Evolutionary conservation across 257 asterid genomes (phyloP), one percentile per base, ranked within the genome.

Genomic region (Handroanthus guayacan): DNA sequence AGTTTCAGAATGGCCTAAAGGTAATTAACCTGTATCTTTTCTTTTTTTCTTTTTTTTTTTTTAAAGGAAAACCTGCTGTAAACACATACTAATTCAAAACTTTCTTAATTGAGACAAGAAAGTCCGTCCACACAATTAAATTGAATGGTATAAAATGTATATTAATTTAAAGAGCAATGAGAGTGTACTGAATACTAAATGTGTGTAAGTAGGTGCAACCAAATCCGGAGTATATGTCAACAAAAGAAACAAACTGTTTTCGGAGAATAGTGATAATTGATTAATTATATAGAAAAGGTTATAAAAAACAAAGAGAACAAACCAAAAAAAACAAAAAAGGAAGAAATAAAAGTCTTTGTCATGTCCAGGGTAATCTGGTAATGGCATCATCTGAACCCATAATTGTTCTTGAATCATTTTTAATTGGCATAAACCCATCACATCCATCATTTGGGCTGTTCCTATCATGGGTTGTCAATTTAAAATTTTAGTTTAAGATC

Each of bases 291-390:
- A 34, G 41, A 39, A 60, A 47, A 3, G 25, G n/a, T n/a, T 3
- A 25, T 6, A 2, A 3, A 41, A 13, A 38, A 17, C 62, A 62
- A 62, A 39, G 16, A 17, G 50, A 1, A 61, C 51, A 50, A 1
- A 44, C 34, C 61, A 50, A 60, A 60, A 17, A 6, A 2, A n/a
- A 51, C 16, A 16, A 1, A 25, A 9, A 41, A 8, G 31, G 14
- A 12, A 37, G 10, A 50, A 61, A n/a, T 41, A 54, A 72, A 45
- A 70, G 75, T 72, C 78, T 13, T 71, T 65, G 31, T 79, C 76
- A 57, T 13, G 34, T 61, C n/a, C 12, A 56, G 34, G n/a, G 11
- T 18, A 4, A 25, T 20, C 72, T 71, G 69, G 70, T 72, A 16
- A 13, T 43, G 77, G 81, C 38, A 65, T 72, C 47, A 65, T 78